Evolutionary conservation across 352 stramenopile species (phyloP), one percentile per base, ranked within the genome.

Genomic region (Phytophthora idaei): DNA sequence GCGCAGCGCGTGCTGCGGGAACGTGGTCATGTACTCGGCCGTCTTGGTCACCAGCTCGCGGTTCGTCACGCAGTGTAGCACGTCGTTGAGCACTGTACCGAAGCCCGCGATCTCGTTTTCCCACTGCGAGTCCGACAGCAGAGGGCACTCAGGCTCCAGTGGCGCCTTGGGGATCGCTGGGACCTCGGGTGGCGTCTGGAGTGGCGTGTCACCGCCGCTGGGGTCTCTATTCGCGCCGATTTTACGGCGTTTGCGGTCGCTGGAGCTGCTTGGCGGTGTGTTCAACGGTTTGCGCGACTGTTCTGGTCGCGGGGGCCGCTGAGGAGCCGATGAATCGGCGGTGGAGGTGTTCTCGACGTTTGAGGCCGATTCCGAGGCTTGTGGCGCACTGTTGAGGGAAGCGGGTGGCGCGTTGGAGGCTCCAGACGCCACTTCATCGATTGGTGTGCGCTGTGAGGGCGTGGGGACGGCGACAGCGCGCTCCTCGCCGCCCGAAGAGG

Each of bases 61-160:
- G 64, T 87, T 83, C 14, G 83, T 89, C 6, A 92, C 82, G 58
- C 83, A 85, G 62, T 77, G 64, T 12, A 93, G 65, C 59, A 94
- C 85, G 55, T 90, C 74, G 61, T 94, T 84, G 15, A 94, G 75
- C n/a, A 90, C 74, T 12, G 69, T 46, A 2, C 81, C 83, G 57
- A 94, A 94, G 65, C 80, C 81, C 4, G 80, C 83, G 62, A 94
- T 90, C 69, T 94, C 83, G n/a, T 57, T 71, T 63, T 92, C 86
- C 76, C 75, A 85, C 68, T 78, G 65, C 27, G 85, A 90, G 52
- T 92, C 76, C 21, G 81, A 89, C 17, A 91, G 74, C 65, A 91
- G 76, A 25, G 67, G 61, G 25, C 39, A 51, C 49, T 78, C 64
- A n/a, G 64, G 57, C 27, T 47, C 45, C 32, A 59, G 25, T 3